Evolutionary conservation across 2,329 filamentous ascomycete genomes (phyloP).

Genomic region (Neophaeococcomyces aloes): DNA sequence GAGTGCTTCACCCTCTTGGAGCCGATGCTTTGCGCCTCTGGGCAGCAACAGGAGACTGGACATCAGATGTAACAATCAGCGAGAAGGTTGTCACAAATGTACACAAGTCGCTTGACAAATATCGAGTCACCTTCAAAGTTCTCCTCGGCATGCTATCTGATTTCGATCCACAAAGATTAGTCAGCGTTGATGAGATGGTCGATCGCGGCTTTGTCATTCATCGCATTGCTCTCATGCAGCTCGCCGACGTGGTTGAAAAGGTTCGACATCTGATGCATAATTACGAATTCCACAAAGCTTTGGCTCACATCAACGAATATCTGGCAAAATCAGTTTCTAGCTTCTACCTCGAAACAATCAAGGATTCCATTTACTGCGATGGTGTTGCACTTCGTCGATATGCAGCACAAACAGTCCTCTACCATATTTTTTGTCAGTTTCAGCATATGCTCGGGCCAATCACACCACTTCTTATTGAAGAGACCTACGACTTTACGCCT

Average conservation of each 20-base stretch:
- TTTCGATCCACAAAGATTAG: conserved; percentile 34
- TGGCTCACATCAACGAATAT: conserved; percentile 67
- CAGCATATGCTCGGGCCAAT: conserved; percentile 71
- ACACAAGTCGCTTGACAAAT: conserved; percentile 70
- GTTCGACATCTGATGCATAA: conserved; percentile 56
- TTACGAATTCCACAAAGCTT: conserved; percentile 73
- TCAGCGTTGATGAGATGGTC: conserved; percentile 26
- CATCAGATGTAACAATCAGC: conserved; percentile 73
- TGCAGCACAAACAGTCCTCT: conserved; percentile 47
- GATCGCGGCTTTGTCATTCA: conserved; percentile 47
- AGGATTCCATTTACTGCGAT: conserved; percentile 84
- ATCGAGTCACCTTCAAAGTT: conserved; percentile 82
- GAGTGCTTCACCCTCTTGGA: conserved; percentile 49
- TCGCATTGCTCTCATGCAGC: conserved; percentile 62
- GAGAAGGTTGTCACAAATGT: conserved; percentile 65
- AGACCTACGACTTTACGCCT: conserved; percentile 73
- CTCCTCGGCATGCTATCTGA: conserved; percentile 64
- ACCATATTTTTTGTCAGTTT: conserved; percentile 58
- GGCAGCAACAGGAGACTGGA: conserved; percentile 88
- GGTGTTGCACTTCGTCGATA: conserved; percentile 52
- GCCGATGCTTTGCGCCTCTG: conserved; percentile 81
- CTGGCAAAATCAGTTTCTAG: conserved; percentile 73
- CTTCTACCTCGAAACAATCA: conserved; percentile 87
- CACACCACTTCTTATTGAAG: conserved; percentile 73
- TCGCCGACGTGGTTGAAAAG: conserved; percentile 53